A percentile compares a stretch with the other conserved stretches of the same genome.
phyloP scores from a whole-genome alignment of 2,329 filamentous ascomycete genomes.

The Neopestalotiopsis sp. region DNA sequence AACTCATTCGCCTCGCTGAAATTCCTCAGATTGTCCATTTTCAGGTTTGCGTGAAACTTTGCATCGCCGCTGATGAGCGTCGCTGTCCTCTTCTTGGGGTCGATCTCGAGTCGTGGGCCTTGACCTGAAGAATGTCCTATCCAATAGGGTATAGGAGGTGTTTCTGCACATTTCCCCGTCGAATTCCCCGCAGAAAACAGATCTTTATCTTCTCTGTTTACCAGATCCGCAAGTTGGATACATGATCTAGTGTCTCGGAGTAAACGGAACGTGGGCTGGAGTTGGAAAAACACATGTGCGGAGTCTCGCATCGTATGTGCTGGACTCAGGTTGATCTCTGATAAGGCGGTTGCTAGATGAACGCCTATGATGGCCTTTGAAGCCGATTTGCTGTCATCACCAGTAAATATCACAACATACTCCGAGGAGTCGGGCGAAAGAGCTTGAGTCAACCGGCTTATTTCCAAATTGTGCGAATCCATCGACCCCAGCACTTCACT shows the following conservation, averaged over 20 bases:
- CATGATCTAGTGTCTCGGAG: neutral
- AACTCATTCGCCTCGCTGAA: neutral
- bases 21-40: neutral
- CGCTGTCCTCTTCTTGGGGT: neutral
- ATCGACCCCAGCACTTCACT: neutral
- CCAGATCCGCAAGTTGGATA: neutral
- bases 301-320: neutral
- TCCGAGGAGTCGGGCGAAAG: neutral
- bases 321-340: neutral
- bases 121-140: neutral
- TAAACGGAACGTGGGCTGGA: neutral
- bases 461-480: neutral
- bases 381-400: neutral
- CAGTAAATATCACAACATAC: slow-evolving; percentile 4
- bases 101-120: neutral
- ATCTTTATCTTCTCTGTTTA: neutral
- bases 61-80: neutral
- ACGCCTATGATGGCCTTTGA: neutral
- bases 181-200: no score
- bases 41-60: neutral
- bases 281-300: neutral
- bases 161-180: neutral
- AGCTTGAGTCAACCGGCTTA: neutral
- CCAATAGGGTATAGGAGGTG: neutral
- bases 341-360: neutral